phyloP scores from a whole-genome alignment of 805 yeast genomes.

The Sugiyamaella chiloensis region DNA sequence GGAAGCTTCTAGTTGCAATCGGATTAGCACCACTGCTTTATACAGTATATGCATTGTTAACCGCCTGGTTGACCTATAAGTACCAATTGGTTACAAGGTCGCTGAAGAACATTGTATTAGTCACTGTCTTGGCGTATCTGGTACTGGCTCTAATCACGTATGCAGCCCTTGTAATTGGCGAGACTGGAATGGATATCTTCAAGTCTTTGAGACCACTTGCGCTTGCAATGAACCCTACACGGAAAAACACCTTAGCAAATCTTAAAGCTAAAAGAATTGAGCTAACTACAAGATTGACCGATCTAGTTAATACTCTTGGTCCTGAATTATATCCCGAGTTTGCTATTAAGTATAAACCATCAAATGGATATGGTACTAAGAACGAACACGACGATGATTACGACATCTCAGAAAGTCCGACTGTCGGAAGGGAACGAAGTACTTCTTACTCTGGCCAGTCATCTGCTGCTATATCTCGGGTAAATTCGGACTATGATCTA shows the following conservation, averaged over 20 bases:
- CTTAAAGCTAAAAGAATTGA: slow-evolving; percentile 60
- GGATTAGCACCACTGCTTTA: slow-evolving; percentile 87
- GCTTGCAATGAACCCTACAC: slow-evolving; percentile 39
- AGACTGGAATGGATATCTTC: slow-evolving; percentile 84
- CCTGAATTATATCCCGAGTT: slow-evolving; percentile 86
- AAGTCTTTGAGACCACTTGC: slow-evolving; percentile 81
- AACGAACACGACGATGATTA: slow-evolving; percentile 5
- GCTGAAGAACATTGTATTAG: slow-evolving; percentile 25
- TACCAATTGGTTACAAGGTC: slow-evolving; percentile 33
- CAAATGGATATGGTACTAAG: slow-evolving; percentile 18
- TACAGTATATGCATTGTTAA: slow-evolving; percentile 63
- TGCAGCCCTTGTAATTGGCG: slow-evolving; percentile 89
- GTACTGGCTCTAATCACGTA: slow-evolving; percentile 71
- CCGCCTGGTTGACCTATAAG: slow-evolving; percentile 33
- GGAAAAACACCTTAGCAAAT: slow-evolving; percentile 41
- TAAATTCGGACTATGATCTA: slow-evolving; percentile 58
- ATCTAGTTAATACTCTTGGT: slow-evolving; percentile 74
- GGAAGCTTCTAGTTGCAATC: slow-evolving; percentile 90
- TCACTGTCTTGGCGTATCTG: slow-evolving; percentile 54
- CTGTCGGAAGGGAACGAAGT: slow-evolving; percentile 9
- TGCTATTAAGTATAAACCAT: slow-evolving; percentile 33
- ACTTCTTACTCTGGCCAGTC: slow-evolving; percentile 9
- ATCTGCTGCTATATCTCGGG: slow-evolving; percentile 60
- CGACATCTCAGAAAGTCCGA: slow-evolving; percentile 3
- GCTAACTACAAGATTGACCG: slow-evolving; percentile 72